Base-by-base conservation (phyloP, 1,139 yeast species). In the Yamadazyma trypodendri region DNA sequence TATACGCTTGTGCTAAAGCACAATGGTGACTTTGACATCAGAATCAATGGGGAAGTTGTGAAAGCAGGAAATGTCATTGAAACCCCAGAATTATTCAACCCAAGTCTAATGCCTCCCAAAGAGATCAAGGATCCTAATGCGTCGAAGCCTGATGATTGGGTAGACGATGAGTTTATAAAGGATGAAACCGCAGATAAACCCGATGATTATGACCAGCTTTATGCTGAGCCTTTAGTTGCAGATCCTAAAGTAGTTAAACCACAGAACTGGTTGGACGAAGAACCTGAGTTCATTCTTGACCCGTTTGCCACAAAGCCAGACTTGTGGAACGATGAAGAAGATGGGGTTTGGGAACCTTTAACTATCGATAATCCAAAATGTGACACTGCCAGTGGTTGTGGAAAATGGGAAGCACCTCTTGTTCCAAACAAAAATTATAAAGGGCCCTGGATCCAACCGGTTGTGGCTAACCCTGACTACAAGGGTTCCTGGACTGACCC, bases 291-390 rank as follows among this genome's bases (percentile, higher is more conserved):
- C 44, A 78, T 89, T 41, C 63, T 74, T 5, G 94, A 87, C 55
- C 87, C 92, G 16, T 70, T 68, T 2, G 81, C 85, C 15, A 54
- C 49, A 31, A 74, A 68, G 49, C 96, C 96, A 9, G 81, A 68
- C 30, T 82, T 75, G 51, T 88, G 96, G 96, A 85, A 84, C 51
- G 95, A 85, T 22, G 89, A 81, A 45, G 90, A 84, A 55, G 95
- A 88, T 55, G 96, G 96, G 4, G 80, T 74, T 50, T 89, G 94
- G 90, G 55, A 68, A 31, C 82, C 90, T 2, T 89, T 89, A 11
- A 59, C 70, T 37, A 68, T 88, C 31, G 65, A 64, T 25, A 89
- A 89, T 58, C 96, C 96, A 6, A 77, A 67, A 43, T 89, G 97
- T 61, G 69, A 67, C 42, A 89, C 96, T 61, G 69, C 63, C 30